Percentiles rank a stretch among this genome's conserved stretches.
Conservation (phyloP, 2,329 filamentous ascomycete genomes). For the Aspergillus fijiensis region DNA sequence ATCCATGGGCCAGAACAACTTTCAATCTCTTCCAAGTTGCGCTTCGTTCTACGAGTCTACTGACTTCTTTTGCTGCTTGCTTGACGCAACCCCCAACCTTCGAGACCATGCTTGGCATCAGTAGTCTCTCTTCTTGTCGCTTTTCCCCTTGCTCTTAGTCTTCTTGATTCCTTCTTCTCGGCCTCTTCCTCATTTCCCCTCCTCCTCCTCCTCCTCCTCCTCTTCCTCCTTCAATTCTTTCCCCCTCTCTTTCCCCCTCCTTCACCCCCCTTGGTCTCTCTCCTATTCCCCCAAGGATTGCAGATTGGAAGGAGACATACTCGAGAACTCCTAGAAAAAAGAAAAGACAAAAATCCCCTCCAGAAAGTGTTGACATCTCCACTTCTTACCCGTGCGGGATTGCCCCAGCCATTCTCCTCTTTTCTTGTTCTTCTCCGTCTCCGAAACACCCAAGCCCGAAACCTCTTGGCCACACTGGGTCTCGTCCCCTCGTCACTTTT, state of each 20-base stretch:
- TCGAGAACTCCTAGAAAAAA: neutral
- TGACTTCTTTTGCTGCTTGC: neutral
- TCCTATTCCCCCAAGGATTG: neutral
- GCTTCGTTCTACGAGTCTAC: neutral
- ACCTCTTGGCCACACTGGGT: neutral
- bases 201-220: neutral
- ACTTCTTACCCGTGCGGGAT: neutral
- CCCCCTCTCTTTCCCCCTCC: neutral
- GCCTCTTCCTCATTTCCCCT: neutral
- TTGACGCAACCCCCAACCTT: neutral
- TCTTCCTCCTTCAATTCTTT: too few species aligned
- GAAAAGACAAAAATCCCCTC: neutral
- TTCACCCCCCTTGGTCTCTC: neutral
- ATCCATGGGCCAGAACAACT: neutral
- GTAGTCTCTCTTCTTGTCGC: neutral
- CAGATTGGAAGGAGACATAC: neutral
- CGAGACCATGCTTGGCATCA: neutral
- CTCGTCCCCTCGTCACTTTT: neutral
- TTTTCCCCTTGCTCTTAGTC: neutral
- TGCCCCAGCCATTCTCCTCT: neutral
- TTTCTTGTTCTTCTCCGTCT: neutral
- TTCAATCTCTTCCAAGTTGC: neutral
- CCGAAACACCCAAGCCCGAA: neutral
- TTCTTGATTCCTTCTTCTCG: too few species aligned
- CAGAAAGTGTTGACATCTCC: neutral